These are phyloP conservation scores for Phlebiopsis gigantea DNA, from an alignment of 768 basidiomycete species.

Conservation along the genomic window DNA sequence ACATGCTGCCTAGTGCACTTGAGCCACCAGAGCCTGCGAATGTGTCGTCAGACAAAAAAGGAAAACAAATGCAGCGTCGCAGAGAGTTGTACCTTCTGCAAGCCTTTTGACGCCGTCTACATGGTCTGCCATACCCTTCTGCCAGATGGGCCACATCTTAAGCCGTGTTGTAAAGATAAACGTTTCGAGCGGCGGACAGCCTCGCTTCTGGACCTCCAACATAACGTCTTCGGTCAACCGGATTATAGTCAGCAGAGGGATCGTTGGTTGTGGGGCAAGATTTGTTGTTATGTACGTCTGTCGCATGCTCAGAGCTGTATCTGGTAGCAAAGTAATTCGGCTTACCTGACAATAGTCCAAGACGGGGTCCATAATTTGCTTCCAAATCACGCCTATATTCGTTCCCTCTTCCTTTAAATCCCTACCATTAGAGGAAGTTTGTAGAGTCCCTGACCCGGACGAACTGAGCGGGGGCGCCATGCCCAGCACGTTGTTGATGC, in stretches of 20 bases:
- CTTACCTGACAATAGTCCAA: conserved; percentile 75
- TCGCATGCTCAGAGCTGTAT: neutral
- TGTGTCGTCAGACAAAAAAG: neutral
- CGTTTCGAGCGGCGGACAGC: conserved; percentile 73
- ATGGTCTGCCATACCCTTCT: conserved; percentile 82
- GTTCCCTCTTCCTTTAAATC: conserved; percentile 51
- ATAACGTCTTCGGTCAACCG: conserved; percentile 81
- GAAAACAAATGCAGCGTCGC: conserved; percentile 14
- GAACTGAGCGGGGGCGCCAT: conserved; percentile 1
- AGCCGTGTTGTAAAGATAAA: conserved; percentile 79
- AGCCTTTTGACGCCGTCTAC: conserved; percentile 77
- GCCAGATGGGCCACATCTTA: conserved; percentile 91
- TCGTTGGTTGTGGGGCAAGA: conserved; percentile 66
- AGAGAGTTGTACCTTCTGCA: conserved; percentile 54
- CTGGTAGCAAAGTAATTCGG: too few species aligned
- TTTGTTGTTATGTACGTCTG: conserved; percentile 66
- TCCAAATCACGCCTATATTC: conserved; percentile 70
- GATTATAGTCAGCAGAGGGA: conserved; percentile 86
- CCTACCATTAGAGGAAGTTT: conserved; percentile 12
- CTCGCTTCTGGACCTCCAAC: conserved; percentile 68
- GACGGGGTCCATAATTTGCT: conserved; percentile 88
- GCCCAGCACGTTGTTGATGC: conserved; percentile 19
- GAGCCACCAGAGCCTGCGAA: conserved; percentile 12
- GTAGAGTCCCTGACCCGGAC: conserved; percentile 14
- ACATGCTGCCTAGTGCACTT: neutral